phyloP scores from a whole-genome alignment of 176 grass and related monocot genomes.

The Eleusine coracana region DNA sequence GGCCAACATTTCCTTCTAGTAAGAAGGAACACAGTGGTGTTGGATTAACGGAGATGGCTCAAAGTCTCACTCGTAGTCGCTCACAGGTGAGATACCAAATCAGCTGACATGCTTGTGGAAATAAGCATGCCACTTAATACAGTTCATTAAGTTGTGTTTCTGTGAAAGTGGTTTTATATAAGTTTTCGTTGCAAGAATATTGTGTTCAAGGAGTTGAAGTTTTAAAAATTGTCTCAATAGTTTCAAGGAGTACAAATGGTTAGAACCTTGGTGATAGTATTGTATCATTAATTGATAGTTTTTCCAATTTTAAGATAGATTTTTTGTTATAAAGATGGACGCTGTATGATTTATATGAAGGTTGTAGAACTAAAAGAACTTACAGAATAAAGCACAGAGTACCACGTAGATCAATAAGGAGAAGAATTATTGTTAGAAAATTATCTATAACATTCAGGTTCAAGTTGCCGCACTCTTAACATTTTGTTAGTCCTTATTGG shows the following conservation, averaged over 20 bases:
- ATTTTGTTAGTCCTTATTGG: slow-evolving; percentile 7
- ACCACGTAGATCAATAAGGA: background rate
- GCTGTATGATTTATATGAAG: background rate
- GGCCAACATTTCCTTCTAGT: slow-evolving; percentile 19
- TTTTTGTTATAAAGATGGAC: background rate
- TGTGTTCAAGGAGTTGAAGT: background rate
- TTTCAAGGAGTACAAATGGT: slow-evolving; percentile 1
- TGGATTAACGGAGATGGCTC: background rate
- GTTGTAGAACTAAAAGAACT: background rate
- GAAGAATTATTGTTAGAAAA: background rate
- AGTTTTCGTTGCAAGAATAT: background rate
- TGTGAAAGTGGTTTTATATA: slow-evolving; percentile 15
- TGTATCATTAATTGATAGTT: slow-evolving; percentile 8
- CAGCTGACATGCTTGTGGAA: background rate
- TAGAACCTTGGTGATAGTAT: background rate
- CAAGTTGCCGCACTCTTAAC: background rate
- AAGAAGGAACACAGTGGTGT: background rate
- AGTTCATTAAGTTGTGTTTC: slow-evolving; percentile 15
- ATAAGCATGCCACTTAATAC: slow-evolving; percentile 15
- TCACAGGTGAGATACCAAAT: slow-evolving; percentile 24
- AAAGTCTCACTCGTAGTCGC: slow-evolving; percentile 9
- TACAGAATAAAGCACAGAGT: background rate
- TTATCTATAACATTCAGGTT: background rate
- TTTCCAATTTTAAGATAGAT: slow-evolving; percentile 24
- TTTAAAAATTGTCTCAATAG: background rate